These are phyloP conservation scores for Lonicera japonica DNA, from an alignment of 129 eudicot genomes.

Conservation along the genomic window DNA sequence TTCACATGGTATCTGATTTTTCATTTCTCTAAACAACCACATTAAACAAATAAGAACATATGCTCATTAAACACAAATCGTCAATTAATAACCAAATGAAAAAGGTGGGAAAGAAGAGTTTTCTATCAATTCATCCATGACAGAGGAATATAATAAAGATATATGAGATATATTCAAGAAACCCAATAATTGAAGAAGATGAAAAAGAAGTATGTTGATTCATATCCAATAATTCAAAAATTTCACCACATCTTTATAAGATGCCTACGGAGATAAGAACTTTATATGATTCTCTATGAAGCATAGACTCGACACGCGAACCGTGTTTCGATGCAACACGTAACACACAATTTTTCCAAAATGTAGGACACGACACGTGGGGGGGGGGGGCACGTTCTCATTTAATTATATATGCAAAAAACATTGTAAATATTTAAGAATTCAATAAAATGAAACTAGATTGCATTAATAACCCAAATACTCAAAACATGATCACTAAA, in stretches of 20 bases:
- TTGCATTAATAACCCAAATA: too few relatives aligned
- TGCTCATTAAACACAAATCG: constrained; percentile 21
- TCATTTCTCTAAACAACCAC: constrained; percentile 12
- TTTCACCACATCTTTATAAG: constrained; percentile 9
- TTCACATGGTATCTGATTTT: constrained; percentile 26
- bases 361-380: too few relatives aligned
- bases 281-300: constrained; percentile 6
- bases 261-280: constrained; percentile 8
- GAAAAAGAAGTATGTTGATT: neutral
- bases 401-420: too few relatives aligned
- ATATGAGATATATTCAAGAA: neutral
- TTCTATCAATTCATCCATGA: neutral
- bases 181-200: neutral
- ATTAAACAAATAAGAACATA: constrained; percentile 25
- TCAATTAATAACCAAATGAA: neutral
- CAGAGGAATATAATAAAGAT: neutral
- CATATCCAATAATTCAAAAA: constrained; percentile 12
- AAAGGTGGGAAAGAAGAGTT: neutral
- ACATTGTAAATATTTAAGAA: too few relatives aligned
- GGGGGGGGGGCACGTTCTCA: too few relatives aligned
- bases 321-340: too few relatives aligned
- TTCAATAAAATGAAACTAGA: too few relatives aligned
- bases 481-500: too few relatives aligned
- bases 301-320: too few relatives aligned
- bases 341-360: too few relatives aligned